Base-by-base conservation (phyloP, 768 basidiomycete species). In the Amanita pallidorosea region DNA sequence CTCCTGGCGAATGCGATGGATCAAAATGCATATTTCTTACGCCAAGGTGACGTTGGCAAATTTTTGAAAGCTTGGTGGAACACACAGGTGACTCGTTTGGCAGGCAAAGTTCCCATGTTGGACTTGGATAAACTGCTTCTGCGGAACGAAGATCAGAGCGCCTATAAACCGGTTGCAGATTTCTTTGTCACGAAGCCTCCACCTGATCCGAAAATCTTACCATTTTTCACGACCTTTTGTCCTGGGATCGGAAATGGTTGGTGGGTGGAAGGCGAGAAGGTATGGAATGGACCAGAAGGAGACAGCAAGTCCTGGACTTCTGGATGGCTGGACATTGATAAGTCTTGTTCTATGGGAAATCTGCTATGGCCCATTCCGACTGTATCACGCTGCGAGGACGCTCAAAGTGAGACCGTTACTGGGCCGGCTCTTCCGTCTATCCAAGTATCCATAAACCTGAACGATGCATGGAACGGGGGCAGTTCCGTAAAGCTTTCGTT, bases 71-170 rank as follows among this genome's bases (percentile, higher is more conserved):
- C 31, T 31, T 31, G 11, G 88, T 88, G 84, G 81, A 67, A 71
- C 2, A 78, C 81, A 56, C 88, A 92, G 45, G 69, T 75, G 43
- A 78, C 70, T 52, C 62, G 89, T 8, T 92, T 88, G 88, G 67
- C 80, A 25, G 87, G 85, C 4, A 74, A 79, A 6, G 63, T 65
- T 33, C 58, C 60, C 5, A 66, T 64, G 1, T 71, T 73, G 13
- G 54, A 46, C 52, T 18, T 42, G 38, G 22, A 31, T 5, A 11
- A 29, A 29, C 25, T 41, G 12, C 17, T 41, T 15, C 33, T 13
- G 33, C 1, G 1, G 13, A 33, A 33, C 11, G 13, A 12, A 13
- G 13, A 17, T 13, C 13, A 13, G 2, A 27, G 7, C 6, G 17
- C 13, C 22, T 33, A 33, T 33, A 42, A 20, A 13, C 41, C 49